Evolutionary conservation across 768 basidiomycete species (phyloP).

Genomic region (Pulveroboletus sp.): DNA sequence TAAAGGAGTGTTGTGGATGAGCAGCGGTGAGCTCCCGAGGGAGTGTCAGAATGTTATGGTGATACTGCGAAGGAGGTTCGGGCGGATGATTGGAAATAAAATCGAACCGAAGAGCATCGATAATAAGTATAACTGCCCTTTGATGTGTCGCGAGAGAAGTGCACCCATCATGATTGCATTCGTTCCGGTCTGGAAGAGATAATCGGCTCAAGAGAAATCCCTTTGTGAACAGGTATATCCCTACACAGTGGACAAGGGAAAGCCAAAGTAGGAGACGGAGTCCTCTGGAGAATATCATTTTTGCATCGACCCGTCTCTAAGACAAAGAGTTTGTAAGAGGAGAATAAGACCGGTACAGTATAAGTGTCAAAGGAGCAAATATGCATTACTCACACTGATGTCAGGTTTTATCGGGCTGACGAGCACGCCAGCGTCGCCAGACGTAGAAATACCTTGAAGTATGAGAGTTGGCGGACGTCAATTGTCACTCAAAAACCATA

Average conservation of each 20-base stretch:
- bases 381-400: neutral
- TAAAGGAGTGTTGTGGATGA: conserved; percentile 70
- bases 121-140: conserved; percentile 80
- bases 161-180: conserved; percentile 56
- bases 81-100: conserved; percentile 74
- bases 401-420: too few relatives aligned
- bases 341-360: neutral
- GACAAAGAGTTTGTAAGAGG: neutral
- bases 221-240: conserved; percentile 85
- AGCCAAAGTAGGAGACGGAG: conserved; percentile 51
- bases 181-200: conserved; percentile 25
- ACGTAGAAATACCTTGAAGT: too few relatives aligned
- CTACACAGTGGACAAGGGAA: conserved; percentile 65
- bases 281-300: conserved; percentile 17
- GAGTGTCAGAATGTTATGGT: conserved; percentile 81
- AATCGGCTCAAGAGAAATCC: conserved; percentile 87
- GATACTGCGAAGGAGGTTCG: conserved; percentile 57
- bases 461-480: too few relatives aligned
- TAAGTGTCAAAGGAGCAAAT: neutral
- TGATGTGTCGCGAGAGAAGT: conserved; percentile 57
- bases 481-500: too few relatives aligned
- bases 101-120: conserved; percentile 93
- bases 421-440: too few relatives aligned
- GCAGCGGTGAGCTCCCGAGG: conserved; percentile 67
- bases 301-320: conserved; percentile 6